Base-by-base conservation (phyloP, 768 basidiomycete species). In the Boletus tomentosulus region DNA sequence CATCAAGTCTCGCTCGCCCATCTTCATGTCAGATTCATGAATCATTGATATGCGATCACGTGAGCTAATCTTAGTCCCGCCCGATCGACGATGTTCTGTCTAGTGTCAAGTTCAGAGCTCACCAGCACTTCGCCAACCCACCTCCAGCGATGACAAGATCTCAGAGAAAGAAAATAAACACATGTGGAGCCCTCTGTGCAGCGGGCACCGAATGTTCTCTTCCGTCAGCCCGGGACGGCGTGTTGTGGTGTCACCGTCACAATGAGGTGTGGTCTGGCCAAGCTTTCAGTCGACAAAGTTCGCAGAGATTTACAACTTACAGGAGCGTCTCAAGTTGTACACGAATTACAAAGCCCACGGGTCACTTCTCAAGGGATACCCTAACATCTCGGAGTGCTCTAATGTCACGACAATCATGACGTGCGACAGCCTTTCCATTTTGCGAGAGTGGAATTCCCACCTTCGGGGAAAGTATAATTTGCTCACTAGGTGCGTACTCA, bases 301-400 rank as follows among this genome's bases (percentile, higher is more conserved):
- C 4, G 2, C 15, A 28, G 34, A 15, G 4, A 28, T 48, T 41
- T 41, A 12, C 15, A 12, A 34, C 25, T 6, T 27, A 25, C 42
- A 59, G 71, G 70, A 74, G 51, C 66, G 74, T n/a, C 61, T 66
- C 28, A 75, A 69, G 51, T 59, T 74, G 10, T 74, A 75, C 58
- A 46, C 58, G 46, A 71, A 67, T 33, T 74, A 75, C 57, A 75
- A 75, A 50, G 48, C 62, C 11, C 64, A 69, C 34, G 70, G 69
- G 49, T 55, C 61, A 25, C 62, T 67, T 25, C 68, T 75, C 42
- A 57, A 68, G 34, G 63, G 58, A 30, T 65, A 67, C 24, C 64
- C 65, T 4, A 65, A 70, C 15, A 38, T 66, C 31, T 62, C 58
- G 6, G 56, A 66, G 16, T 71, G 67, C 54, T 54, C 56, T 34